Conservation (phyloP, 2,329 filamentous ascomycete genomes). For the Elsinoe batatas region DNA sequence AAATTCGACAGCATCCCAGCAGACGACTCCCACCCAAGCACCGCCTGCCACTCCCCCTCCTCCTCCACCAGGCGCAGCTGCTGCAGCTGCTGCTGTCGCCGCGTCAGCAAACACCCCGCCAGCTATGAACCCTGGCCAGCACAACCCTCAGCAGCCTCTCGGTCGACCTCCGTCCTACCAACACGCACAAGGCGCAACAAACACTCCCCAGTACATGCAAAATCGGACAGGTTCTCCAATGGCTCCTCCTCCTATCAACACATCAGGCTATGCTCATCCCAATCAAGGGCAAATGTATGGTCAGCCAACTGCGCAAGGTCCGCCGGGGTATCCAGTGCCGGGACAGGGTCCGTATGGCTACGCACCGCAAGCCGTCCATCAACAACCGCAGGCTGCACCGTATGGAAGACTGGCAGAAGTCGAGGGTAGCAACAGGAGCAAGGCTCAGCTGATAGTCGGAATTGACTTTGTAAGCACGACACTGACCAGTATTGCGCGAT, state of each 20-base stretch:
- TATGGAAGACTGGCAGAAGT: slow-evolving; percentile 48
- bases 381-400: slow-evolving; percentile 14
- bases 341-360: slow-evolving; percentile 23
- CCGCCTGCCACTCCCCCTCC: slow-evolving; percentile 27
- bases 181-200: slow-evolving; percentile 38
- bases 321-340: slow-evolving; percentile 31
- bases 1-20: slow-evolving; percentile 13
- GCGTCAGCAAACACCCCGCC: slow-evolving; percentile 41
- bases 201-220: slow-evolving; percentile 34
- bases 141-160: slow-evolving; percentile 39
- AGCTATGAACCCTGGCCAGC: slow-evolving; percentile 41
- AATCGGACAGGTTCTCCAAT: slow-evolving; percentile 39
- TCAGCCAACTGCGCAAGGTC: slow-evolving; percentile 27
- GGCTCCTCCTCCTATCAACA: slow-evolving; percentile 37
- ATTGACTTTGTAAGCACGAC: slow-evolving; percentile 78
- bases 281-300: slow-evolving; percentile 32
- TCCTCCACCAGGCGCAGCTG: slow-evolving; percentile 24
- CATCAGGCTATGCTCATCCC: slow-evolving; percentile 37
- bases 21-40: slow-evolving; percentile 19
- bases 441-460: slow-evolving; percentile 94
- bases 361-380: slow-evolving; percentile 14
- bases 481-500: neutral
- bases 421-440: slow-evolving; percentile 78
- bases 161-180: slow-evolving; percentile 57
- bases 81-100: slow-evolving; percentile 29